These are phyloP conservation scores for Hydnomerulius pinastri DNA, from an alignment of 768 basidiomycete genomes.

Conservation along the genomic window DNA sequence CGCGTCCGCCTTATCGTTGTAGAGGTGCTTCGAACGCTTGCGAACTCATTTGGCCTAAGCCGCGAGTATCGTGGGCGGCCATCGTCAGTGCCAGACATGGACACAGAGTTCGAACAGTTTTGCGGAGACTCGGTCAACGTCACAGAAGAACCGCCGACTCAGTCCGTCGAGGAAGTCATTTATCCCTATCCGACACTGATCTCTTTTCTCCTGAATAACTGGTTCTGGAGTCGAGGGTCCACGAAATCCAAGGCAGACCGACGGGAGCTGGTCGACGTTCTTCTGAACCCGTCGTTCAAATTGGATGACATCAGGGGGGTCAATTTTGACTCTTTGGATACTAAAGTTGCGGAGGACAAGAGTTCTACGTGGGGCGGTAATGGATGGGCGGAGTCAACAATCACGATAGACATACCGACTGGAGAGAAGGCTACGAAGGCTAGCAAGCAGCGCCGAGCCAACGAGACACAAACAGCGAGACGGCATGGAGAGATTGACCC, in stretches of 20 bases:
- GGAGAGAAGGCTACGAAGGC: conserved; percentile 23
- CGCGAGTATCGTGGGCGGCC: conserved; percentile 21
- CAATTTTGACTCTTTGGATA: conserved; percentile 26
- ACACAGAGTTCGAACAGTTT: too few relatives aligned
- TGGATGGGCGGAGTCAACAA: conserved; percentile 23
- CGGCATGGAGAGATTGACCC: conserved; percentile 9
- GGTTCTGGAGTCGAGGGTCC: conserved; percentile 1
- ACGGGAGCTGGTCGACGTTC: not conserved
- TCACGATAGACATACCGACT: conserved; percentile 25
- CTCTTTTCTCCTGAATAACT: not conserved
- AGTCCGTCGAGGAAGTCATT: not conserved
- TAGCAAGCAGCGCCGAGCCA: conserved; percentile 5
- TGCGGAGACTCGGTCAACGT: too few relatives aligned
- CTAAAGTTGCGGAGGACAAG: conserved; percentile 13
- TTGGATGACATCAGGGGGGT: conserved; percentile 17
- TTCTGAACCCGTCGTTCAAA: conserved; percentile 12
- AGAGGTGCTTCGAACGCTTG: conserved; percentile 18
- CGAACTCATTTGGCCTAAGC: conserved; percentile 21
- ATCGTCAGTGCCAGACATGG: too few relatives aligned
- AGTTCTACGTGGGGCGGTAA: conserved; percentile 17
- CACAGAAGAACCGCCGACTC: too few relatives aligned
- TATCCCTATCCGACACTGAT: not conserved
- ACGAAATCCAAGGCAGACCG: not conserved
- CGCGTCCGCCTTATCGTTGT: too few relatives aligned
- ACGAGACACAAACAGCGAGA: conserved; percentile 5